Conservation (phyloP, 208 protist genomes). For the Trypanosoma boissoni region DNA sequence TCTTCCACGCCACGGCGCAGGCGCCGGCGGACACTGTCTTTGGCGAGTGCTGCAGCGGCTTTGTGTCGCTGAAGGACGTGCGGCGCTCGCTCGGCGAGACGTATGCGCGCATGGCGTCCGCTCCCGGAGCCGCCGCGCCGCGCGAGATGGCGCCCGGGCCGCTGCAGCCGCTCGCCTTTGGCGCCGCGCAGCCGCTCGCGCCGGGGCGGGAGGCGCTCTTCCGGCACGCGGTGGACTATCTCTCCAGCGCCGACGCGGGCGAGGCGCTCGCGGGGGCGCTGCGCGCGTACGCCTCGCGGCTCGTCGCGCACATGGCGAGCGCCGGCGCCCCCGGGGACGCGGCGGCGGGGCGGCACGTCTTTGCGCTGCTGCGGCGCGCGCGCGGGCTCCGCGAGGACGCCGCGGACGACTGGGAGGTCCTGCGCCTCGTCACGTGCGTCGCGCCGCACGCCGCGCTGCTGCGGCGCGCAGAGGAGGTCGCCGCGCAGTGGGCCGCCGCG, state of each 20-base stretch:
- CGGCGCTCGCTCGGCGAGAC: constrained; percentile 50
- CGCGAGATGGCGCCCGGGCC: constrained; percentile 18
- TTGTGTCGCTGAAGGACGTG: constrained; percentile 41
- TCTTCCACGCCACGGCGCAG: constrained; percentile 46
- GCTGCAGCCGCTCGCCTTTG: constrained; percentile 49
- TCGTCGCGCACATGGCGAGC: constrained; percentile 31
- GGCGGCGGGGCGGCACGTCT: constrained; percentile 34
- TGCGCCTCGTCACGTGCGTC: constrained; percentile 55
- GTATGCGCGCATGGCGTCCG: constrained; percentile 50
- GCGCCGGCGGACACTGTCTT: constrained; percentile 35
- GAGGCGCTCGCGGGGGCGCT: constrained; percentile 35
- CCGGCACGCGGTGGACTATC: constrained; percentile 45
- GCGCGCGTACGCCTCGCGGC: constrained; percentile 37
- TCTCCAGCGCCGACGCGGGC: constrained; percentile 40
- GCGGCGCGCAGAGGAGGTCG: constrained; percentile 31
- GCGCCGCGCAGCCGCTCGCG: constrained; percentile 30
- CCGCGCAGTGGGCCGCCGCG: constrained; percentile 18
- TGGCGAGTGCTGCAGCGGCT: constrained; percentile 40
- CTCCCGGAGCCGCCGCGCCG: constrained; percentile 29
- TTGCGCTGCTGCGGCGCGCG: constrained; percentile 37
- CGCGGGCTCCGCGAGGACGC: constrained; percentile 21
- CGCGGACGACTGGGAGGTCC: constrained; percentile 50
- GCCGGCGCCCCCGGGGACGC: constrained; percentile 30
- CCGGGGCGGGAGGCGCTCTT: constrained; percentile 52
- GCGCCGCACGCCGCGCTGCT: constrained; percentile 25